Evolutionary conservation across 495 filamentous ascomycete species (phyloP), one percentile per base, ranked within the genome.

Genomic region (Polyplosphaeria fusca): DNA sequence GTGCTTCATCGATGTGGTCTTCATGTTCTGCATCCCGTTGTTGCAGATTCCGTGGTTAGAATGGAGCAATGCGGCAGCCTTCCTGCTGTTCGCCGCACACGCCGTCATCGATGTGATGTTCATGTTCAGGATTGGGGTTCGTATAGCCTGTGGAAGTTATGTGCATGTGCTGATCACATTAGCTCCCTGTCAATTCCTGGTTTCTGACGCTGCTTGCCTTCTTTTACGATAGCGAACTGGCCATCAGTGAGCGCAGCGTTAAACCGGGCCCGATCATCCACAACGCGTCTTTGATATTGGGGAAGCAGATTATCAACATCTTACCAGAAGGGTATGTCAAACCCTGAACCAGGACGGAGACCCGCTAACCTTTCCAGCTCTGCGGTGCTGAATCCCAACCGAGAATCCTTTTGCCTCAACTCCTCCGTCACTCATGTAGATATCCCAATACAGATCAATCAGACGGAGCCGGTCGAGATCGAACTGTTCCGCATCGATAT

Each of bases 231-330:
- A 82, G 87, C 52, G 93, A 98, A 69, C 65, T 96, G 40, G 88
- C 93, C 12, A 87, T 98, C 63, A 88, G 86, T 3, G 93, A 96
- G 69, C 81, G 84, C 41, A 87, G 82, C 60, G 93, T 97, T 49
- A 95, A 95, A 66, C 81, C 90, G 24, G 85, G 83, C 1, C 84
- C 82, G 54, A 88, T 97, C 46, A 77, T 94, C 39, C 84, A 95
- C 67, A 96, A 96, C 67, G 78, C 87, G 1, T 95, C 92, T 5
- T 79, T 96, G 64, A 96, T 97, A 49, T 79, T 95, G 68, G 93
- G 93, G 67, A 91, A 88, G 68, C 89, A 96, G 73, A 92, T 95
- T 58, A 90, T 98, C 66, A 90, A 98, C 66, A 94, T 97, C 68
- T 76, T 98, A 24, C 93, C 93, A 2, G 93, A 98, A 78, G 93